These are phyloP conservation scores for Colletotrichum spaethianum DNA, from an alignment of 2,329 filamentous ascomycete genomes.

Conservation along the genomic window DNA sequence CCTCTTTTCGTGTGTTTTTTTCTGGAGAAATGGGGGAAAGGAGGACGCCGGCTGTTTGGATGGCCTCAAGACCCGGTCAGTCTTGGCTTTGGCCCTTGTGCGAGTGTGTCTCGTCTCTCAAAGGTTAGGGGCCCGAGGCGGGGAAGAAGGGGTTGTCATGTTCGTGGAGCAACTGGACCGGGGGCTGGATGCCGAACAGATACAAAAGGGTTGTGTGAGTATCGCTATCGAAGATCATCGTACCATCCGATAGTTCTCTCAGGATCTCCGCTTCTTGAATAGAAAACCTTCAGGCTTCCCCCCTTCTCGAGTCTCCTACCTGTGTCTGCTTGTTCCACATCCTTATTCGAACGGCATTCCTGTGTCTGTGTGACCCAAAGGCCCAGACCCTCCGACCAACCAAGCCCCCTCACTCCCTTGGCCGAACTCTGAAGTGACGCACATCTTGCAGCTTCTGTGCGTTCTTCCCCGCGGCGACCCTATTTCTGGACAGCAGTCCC, in stretches of 20 bases:
- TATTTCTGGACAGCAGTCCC: neutral
- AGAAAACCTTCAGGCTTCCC: slow-evolving; percentile 1
- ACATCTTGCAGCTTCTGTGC: slow-evolving; percentile 18
- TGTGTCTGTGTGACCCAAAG: neutral
- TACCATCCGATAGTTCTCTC: slow-evolving; percentile 26
- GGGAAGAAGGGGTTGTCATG: neutral
- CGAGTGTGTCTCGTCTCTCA: slow-evolving; percentile 17
- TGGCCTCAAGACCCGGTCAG: slow-evolving; percentile 25
- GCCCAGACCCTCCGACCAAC: neutral
- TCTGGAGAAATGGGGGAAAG: slow-evolving; percentile 29
- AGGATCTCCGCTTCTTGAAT: slow-evolving; percentile 6
- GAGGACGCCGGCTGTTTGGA: slow-evolving; percentile 17
- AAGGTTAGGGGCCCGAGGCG: slow-evolving; percentile 1
- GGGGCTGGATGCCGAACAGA: slow-evolving; percentile 1
- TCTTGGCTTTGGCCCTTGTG: slow-evolving; percentile 7
- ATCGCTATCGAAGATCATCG: slow-evolving; percentile 10
- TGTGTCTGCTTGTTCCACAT: neutral
- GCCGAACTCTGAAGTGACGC: slow-evolving; percentile 18
- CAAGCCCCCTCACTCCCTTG: slow-evolving; percentile 1
- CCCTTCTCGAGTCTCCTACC: neutral
- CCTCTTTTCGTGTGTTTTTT: slow-evolving; percentile 15
- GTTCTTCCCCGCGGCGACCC: neutral
- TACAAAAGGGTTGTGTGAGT: slow-evolving; percentile 21
- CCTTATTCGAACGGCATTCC: slow-evolving; percentile 10
- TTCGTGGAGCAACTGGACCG: slow-evolving; percentile 1